A percentile compares a stretch with the other conserved stretches of the same genome.
phyloP scores from a whole-genome alignment of 2,329 filamentous ascomycete species.

The Dissoconium aciculare region DNA sequence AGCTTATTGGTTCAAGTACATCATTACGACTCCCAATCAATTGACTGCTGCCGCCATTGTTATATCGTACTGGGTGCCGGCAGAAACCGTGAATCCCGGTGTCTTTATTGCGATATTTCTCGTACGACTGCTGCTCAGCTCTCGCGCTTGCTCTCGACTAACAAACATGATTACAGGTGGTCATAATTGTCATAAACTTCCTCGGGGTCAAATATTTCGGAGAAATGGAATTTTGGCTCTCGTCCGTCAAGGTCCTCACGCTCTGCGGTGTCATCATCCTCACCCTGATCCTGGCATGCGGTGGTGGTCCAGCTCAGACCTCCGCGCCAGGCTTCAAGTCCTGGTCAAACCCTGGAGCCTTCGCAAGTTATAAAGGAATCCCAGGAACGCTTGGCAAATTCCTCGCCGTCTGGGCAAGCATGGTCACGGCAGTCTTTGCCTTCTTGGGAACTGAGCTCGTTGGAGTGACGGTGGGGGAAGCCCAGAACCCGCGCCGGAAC shows the following conservation, averaged over 20 bases:
- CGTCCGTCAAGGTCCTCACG: constrained; percentile 32
- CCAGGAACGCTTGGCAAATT: constrained; percentile 27
- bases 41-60: constrained; percentile 66
- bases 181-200: constrained; percentile 32
- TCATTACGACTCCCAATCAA: constrained; percentile 75
- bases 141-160: too few species aligned
- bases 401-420: constrained; percentile 30
- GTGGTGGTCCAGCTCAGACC: constrained; percentile 15
- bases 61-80: constrained; percentile 58
- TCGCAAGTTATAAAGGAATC: constrained; percentile 26
- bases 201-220: constrained; percentile 47
- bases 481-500: constrained; percentile 60
- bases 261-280: constrained; percentile 33
- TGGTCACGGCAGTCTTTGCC: constrained; percentile 65
- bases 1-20: constrained; percentile 53
- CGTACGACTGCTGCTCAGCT: too few species aligned
- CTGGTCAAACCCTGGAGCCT: constrained; percentile 31
- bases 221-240: constrained; percentile 37
- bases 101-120: constrained; percentile 54
- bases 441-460: constrained; percentile 65
- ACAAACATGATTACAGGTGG: too few species aligned
- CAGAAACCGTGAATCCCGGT: constrained; percentile 21
- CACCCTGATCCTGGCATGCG: constrained; percentile 21
- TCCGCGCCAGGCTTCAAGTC: constrained; percentile 29
- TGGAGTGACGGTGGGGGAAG: constrained; percentile 64